These are phyloP conservation scores for Talaromyces adpressus DNA, from an alignment of 495 filamentous ascomycete genomes.

Conservation along the genomic window DNA sequence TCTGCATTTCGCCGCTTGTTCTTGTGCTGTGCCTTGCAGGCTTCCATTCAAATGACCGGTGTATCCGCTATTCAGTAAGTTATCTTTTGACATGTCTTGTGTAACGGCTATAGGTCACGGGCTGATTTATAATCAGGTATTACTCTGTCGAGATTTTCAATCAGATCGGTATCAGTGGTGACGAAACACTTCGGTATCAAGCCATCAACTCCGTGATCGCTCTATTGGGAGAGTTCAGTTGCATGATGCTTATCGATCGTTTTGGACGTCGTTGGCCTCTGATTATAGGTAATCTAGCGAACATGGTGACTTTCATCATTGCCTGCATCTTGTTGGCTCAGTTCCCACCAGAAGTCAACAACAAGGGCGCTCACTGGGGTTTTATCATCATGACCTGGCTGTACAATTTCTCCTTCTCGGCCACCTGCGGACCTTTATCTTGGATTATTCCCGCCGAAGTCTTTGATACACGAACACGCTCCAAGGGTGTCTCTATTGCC, in stretches of 20 bases:
- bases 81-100: not conserved
- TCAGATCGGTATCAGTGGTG: slow-evolving; percentile 59
- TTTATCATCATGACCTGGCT: slow-evolving; percentile 69
- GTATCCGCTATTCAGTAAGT: slow-evolving; percentile 50
- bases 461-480: slow-evolving; percentile 60
- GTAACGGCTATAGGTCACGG: not conserved
- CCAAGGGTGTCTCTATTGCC: slow-evolving; percentile 60
- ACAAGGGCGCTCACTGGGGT: slow-evolving; percentile 57
- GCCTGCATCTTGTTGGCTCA: not conserved
- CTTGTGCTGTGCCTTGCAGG: slow-evolving; percentile 60
- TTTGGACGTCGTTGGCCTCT: slow-evolving; percentile 59
- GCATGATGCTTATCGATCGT: slow-evolving; percentile 61
- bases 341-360: slow-evolving; percentile 21
- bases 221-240: slow-evolving; percentile 55
- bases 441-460: slow-evolving; percentile 66
- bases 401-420: slow-evolving; percentile 62
- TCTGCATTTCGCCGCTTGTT: slow-evolving; percentile 64
- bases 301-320: slow-evolving; percentile 50
- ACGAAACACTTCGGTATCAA: slow-evolving; percentile 63
- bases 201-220: slow-evolving; percentile 64
- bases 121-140: slow-evolving; percentile 34
- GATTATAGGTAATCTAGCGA: slow-evolving; percentile 59
- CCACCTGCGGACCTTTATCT: slow-evolving; percentile 53
- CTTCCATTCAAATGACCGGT: slow-evolving; percentile 66
- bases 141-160: slow-evolving; percentile 59